Evolutionary conservation across 1,284 basidiomycete species (phyloP), one percentile per base, ranked within the genome.

Genomic region (Athelia psychrophila): DNA sequence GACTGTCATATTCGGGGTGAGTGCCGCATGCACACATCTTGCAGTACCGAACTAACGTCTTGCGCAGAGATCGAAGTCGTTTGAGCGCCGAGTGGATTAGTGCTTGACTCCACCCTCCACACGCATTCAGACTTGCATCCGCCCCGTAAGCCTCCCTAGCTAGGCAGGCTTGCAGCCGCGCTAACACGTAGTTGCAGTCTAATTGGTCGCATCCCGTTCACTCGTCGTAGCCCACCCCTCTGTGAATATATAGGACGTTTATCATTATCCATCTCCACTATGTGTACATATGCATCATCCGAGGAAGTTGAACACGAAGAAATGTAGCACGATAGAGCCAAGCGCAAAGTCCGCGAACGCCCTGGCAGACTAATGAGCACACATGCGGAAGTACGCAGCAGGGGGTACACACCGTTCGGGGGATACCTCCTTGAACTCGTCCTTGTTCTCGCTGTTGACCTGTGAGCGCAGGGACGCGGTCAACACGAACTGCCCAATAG

Each of bases 231-330:
- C n/a, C n/a, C n/a, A n/a, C n/a, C n/a, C n/a, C n/a, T 30, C 6
- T 30, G 27, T 30, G 13, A 30, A 13, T 30, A 30, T 5, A 30
- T 30, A 30, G 27, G 13, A 30, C 5, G 27, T 13, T 30, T 30
- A 30, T 6, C 27, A 30, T 30, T 30, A 30, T 30, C 27, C 27
- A 30, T 13, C 27, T 30, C 6, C 27, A 6, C 27, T 30, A 30
- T 30, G 27, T 30, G 27, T 30, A 49, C 19, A 22, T 53, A 9
- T 6, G 6, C 6, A 54, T 75, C 71, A 92, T 60, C 91, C 91
- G 8, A 93, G 79, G 80, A 98, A 99, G 74, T 98, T 98, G 81
- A 89, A 98, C 51, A 97, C 95, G 68, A 99, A 99, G 76, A 98
- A 96, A 73, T 99, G 96, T 48, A 99, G 78, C 42, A 98, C 85